Evolutionary conservation across 257 asterid species (phyloP).

Genomic region (Solanum lignicaule): DNA sequence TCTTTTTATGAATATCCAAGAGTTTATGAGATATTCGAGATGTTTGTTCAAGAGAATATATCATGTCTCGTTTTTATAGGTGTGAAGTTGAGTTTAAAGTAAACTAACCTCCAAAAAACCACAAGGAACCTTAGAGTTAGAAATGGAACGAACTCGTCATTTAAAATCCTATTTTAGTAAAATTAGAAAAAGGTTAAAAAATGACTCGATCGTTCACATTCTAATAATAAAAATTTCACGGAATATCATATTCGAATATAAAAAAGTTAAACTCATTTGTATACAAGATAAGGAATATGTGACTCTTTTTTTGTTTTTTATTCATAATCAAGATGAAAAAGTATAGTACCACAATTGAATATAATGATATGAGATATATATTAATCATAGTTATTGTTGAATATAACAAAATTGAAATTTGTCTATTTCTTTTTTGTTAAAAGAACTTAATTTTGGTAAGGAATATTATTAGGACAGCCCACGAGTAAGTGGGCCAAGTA

Average conservation of each 20-base stretch:
- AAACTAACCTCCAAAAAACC: background rate
- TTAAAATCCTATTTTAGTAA: no score
- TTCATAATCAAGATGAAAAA: background rate
- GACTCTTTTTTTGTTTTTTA: background rate
- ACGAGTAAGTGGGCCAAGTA: background rate
- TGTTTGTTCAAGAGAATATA: no score
- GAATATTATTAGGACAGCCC: background rate
- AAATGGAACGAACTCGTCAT: background rate
- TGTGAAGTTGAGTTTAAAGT: no score
- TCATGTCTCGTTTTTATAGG: no score
- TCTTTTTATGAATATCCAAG: rapidly evolving
- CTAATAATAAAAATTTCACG: background rate
- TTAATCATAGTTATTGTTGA: background rate
- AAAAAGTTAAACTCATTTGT: background rate
- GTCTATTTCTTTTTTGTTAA: background rate
- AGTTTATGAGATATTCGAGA: background rate
- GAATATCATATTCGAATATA: background rate
- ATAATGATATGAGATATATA: background rate
- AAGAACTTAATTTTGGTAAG: background rate
- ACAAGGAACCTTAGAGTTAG: background rate
- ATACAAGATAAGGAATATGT: background rate
- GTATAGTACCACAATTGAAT: background rate
- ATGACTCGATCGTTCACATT: background rate
- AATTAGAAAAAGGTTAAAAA: background rate
- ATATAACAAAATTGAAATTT: background rate